Evolutionary conservation across 768 basidiomycete species (phyloP).

Genomic region (Boletus edulis): DNA sequence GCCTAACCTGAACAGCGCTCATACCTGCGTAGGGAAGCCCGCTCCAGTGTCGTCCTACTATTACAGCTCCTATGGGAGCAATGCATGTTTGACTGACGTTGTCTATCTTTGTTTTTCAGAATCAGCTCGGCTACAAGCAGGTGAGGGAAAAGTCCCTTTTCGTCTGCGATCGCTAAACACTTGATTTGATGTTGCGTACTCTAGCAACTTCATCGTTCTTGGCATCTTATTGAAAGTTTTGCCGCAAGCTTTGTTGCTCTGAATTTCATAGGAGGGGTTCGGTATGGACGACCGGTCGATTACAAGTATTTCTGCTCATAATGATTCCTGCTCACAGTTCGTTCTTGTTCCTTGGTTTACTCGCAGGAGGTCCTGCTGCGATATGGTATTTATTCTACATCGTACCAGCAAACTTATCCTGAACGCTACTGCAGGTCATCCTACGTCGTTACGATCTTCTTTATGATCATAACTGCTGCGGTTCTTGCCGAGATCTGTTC

Average conservation of each 20-base stretch:
- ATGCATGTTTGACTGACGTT: constrained; percentile 48
- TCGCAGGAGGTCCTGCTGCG: constrained; percentile 85
- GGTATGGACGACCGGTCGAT: constrained; percentile 40
- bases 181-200: background rate
- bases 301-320: constrained; percentile 2
- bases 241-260: constrained; percentile 86
- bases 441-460: constrained; percentile 76
- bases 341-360: constrained; percentile 74
- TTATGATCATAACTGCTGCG: constrained; percentile 86
- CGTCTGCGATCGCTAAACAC: background rate
- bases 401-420: constrained; percentile 6
- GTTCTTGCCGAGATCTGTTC: constrained; percentile 91
- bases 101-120: constrained; percentile 41
- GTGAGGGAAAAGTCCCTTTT: constrained; percentile 34
- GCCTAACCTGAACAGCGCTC: constrained; percentile 96
- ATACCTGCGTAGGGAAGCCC: constrained; percentile 98
- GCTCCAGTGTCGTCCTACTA: constrained; percentile 56
- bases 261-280: constrained; percentile 86
- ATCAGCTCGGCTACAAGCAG: constrained; percentile 77
- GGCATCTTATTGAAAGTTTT: constrained; percentile 82
- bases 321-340: constrained; percentile 43
- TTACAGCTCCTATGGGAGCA: constrained; percentile 40
- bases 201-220: constrained; percentile 83
- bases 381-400: constrained; percentile 52
- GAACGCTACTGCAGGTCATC: constrained; percentile 64